Conservation (phyloP, 768 basidiomycete species). For the Psilocybe cyanescens region DNA sequence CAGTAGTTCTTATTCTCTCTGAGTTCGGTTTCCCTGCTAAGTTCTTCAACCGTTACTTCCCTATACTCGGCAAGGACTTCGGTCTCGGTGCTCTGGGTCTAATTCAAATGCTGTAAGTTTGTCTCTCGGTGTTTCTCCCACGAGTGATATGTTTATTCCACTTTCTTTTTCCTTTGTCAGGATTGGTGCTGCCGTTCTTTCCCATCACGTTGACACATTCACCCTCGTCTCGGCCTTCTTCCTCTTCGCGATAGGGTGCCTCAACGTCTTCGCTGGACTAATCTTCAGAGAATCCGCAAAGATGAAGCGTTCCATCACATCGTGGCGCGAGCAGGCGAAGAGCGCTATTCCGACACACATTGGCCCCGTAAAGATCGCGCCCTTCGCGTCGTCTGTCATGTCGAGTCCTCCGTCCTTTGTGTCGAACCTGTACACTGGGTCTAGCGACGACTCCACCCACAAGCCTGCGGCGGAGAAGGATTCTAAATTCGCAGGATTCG, state of each 20-base stretch:
- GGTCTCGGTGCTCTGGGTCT: conserved; percentile 87
- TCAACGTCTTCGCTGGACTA: conserved; percentile 81
- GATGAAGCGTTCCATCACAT: conserved; percentile 61
- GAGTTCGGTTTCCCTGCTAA: conserved; percentile 80
- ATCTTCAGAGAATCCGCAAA: conserved; percentile 71
- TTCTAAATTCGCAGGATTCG: conserved; percentile 53
- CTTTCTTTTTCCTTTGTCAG: conserved; percentile 30
- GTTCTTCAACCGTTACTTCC: conserved; percentile 87
- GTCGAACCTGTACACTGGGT: conserved; percentile 36
- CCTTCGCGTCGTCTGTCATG: conserved; percentile 32
- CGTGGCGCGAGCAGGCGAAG: conserved; percentile 63
- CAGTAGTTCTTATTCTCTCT: conserved; percentile 78
- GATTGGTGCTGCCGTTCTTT: conserved; percentile 72
- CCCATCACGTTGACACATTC: conserved; percentile 84
- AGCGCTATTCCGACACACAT: conserved; percentile 56
- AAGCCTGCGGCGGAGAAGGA: conserved; percentile 19
- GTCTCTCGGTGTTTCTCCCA: background rate
- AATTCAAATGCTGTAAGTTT: conserved; percentile 80
- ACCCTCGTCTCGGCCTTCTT: conserved; percentile 91
- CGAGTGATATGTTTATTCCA: background rate
- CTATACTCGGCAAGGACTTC: conserved; percentile 82
- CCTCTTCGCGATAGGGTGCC: conserved; percentile 88
- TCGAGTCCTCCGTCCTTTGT: conserved; percentile 37
- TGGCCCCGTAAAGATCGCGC: conserved; percentile 37
- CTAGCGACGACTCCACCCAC: background rate